Percentiles rank a stretch among this genome's conserved stretches.
Evolutionary conservation across 768 basidiomycete genomes (phyloP).

Genomic region (Cyathus striatus): DNA sequence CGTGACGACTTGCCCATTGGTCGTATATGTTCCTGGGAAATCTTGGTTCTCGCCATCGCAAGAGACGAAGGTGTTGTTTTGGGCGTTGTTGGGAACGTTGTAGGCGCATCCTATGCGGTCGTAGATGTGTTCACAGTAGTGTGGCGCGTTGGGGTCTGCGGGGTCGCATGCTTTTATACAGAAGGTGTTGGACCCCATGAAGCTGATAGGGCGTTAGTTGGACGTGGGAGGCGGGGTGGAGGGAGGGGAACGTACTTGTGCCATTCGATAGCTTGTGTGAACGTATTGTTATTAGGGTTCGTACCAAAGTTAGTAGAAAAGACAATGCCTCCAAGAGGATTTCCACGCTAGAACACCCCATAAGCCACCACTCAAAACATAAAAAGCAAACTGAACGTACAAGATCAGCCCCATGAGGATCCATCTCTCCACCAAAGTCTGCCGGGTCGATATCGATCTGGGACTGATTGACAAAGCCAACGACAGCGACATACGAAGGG

Average conservation of each 20-base stretch:
- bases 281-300: conserved; percentile 31
- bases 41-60: conserved; percentile 62
- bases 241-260: conserved; percentile 36
- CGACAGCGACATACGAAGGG: conserved; percentile 47
- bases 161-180: conserved; percentile 71
- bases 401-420: conserved; percentile 56
- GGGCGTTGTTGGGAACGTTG: conserved; percentile 63
- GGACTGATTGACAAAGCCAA: conserved; percentile 52
- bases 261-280: conserved; percentile 58
- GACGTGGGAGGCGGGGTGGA: neutral
- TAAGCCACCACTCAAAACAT: too few species aligned
- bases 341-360: too few species aligned
- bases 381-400: too few species aligned
- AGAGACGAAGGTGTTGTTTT: conserved; percentile 50
- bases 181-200: conserved; percentile 39
- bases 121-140: conserved; percentile 64
- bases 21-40: conserved; percentile 48
- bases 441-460: conserved; percentile 37
- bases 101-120: too few species aligned
- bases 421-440: conserved; percentile 69
- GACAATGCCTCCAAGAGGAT: conserved; percentile 61
- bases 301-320: conserved; percentile 44
- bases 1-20: conserved; percentile 30
- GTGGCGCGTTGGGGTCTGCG: conserved; percentile 35
- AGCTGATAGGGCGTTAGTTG: neutral